Base-by-base conservation (phyloP, 495 filamentous ascomycete species). In the Trichoderma reesei region DNA sequence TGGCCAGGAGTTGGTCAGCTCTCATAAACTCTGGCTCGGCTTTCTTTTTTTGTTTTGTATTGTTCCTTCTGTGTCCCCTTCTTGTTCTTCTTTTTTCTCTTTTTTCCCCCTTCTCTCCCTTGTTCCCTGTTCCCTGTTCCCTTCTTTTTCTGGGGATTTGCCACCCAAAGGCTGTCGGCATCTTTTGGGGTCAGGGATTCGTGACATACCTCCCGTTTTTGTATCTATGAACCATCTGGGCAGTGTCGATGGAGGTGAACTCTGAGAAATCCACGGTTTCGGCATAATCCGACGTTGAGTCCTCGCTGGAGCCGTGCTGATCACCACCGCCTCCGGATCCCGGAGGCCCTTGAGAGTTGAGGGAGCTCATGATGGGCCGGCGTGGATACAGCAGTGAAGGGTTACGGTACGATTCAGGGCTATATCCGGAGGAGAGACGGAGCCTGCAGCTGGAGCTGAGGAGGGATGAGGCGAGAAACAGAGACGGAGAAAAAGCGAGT, bases 201-300 rank as follows among this genome's bases (percentile, higher is more conserved):
- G 0, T 46, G 20, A 11, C 44, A 5, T 41, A 63, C 61, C 61
- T 63, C 11, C 61, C 61, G 20, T 63, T 39, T 36, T 31, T 16
- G 26, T 42, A 63, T 42, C 16, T 42, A 16, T 42, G 41, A n/a
- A 41, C 31, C 38, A 42, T 34, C 38, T 31, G n/a, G 31, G 61
- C 16, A 9, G 61, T 34, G 38, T 39, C 41, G 61, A 63, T 41
- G 38, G 61, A 63, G 7, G 61, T 63, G 14, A 63, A 63, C 11
- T 63, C 38, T 33, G 61, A 41, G 13, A 44, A 34, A 20, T 44
- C 61, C 13, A 41, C 26, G 18, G 16, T 34, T 14, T 63, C 61
- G 31, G 31, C 61, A 34, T 63, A 63, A 41, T 63, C 61, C 48
- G 61, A 63, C 31, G 61, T 42, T 20, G 61, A 44, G 61, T 46